Evolutionary conservation across 768 basidiomycete genomes (phyloP), one percentile per base, ranked within the genome.

Genomic region (Boletus eberwhitei): DNA sequence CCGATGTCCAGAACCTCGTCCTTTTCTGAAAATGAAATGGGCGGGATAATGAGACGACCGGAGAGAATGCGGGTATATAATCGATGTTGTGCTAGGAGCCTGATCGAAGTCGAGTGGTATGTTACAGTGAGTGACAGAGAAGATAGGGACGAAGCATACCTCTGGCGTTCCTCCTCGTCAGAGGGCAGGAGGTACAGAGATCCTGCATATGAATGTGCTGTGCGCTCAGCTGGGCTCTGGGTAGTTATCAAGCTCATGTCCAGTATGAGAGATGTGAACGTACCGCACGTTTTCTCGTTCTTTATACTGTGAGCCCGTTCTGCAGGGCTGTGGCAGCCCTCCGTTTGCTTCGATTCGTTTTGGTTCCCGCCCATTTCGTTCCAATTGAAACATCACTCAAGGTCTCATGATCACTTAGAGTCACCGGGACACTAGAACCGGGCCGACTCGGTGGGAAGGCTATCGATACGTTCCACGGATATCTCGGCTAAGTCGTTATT

Each of bases 151-250:
- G 21, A 21, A 14, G 4, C 29, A 21, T 43, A 67, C 65, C 63
- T 68, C 40, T 61, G 42, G 16, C 63, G 58, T 41, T 70, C 67
- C 42, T 63, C 55, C 14, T 68, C 65, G 5, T 68, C 65, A 5
- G 59, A 63, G 19, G 67, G 68, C 3, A 68, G 55, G 17, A 68
- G 42, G 39, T 70, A 70, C 0, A 59, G 48, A 22, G 59, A 44
- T 26, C 65, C 65, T 9, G 52, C 21, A 31, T 60, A 52, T 1
- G 65, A 67, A 39, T 67, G 63, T 16, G 65, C 32, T 0, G 57
- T 52, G 13, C 62, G 62, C 40, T 59, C 58, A 17, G 29, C 41
- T 17, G 24, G 5, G 22, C 5, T 50, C 26, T 55, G 49, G 5
- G 48, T 47, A 8, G 34, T 32, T 6, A 45, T 59, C 36, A 22